Percentiles rank a stretch among this genome's conserved stretches.
Conservation (phyloP, 176 grass and related monocot species). For the Miscanthus lutarioriparius region DNA sequence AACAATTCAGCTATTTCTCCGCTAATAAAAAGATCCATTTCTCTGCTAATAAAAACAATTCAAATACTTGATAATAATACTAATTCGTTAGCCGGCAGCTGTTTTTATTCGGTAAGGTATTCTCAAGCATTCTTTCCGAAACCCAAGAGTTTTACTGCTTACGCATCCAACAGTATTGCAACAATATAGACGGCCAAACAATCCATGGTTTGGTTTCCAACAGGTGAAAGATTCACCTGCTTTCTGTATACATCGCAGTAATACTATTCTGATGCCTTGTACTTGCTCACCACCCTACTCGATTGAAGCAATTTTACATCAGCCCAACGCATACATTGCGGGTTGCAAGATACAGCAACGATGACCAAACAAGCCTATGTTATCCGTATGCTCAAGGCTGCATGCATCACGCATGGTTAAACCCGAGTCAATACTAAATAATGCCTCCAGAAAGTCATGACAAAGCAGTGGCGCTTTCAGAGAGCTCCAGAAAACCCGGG, state of each 20-base stretch:
- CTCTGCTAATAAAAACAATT: background rate
- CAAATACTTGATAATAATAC: background rate
- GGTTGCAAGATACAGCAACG: slow-evolving; percentile 11
- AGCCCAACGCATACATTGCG: background rate
- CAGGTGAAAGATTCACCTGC: background rate
- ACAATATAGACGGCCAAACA: background rate
- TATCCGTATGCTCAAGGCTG: slow-evolving; percentile 7
- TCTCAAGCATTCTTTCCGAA: background rate
- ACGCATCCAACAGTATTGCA: background rate
- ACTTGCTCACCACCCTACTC: background rate
- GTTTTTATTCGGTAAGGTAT: background rate
- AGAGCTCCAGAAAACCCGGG: slow-evolving; percentile 42
- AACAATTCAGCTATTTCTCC: background rate
- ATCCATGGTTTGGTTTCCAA: background rate
- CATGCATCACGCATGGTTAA: background rate
- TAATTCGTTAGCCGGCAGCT: background rate
- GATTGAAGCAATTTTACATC: background rate
- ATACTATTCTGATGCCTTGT: background rate
- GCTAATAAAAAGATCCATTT: too few species aligned
- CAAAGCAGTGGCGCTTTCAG: background rate
- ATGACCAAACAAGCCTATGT: slow-evolving; percentile 7
- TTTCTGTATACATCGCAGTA: background rate
- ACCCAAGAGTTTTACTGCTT: background rate
- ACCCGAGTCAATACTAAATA: background rate
- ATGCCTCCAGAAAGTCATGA: slow-evolving; percentile 19